Evolutionary conservation across 495 filamentous ascomycete genomes (phyloP).

Genomic region (Astrothelium macrocarpum): DNA sequence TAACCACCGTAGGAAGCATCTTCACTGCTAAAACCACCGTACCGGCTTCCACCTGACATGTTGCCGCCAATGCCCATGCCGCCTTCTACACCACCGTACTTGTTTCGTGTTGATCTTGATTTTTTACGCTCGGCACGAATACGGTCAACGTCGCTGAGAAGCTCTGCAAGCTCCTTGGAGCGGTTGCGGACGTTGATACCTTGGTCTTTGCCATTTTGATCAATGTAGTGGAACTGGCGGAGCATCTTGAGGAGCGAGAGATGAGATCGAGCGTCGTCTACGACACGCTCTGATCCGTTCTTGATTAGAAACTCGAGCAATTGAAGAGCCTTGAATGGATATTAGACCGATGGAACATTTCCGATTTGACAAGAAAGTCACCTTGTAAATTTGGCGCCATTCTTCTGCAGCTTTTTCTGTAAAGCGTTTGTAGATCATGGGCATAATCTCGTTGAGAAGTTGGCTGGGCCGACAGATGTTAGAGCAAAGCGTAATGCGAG

Average conservation of each 20-base stretch:
- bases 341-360: neutral
- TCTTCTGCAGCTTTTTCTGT: constrained; percentile 97
- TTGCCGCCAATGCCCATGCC: constrained; percentile 43
- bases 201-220: constrained; percentile 94
- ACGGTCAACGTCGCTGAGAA: constrained; percentile 85
- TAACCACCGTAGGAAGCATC: constrained; percentile 57
- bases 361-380: constrained; percentile 17
- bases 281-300: constrained; percentile 94
- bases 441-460: constrained; percentile 98
- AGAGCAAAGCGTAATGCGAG: constrained; percentile 7
- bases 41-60: constrained; percentile 43
- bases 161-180: constrained; percentile 87
- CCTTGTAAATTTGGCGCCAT: constrained; percentile 99
- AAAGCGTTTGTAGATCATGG: constrained; percentile 98
- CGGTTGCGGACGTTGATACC: constrained; percentile 96
- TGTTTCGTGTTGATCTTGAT: constrained; percentile 75
- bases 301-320: constrained; percentile 96
- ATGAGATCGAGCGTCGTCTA: constrained; percentile 94
- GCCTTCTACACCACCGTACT: constrained; percentile 90
- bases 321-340: constrained; percentile 57
- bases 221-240: constrained; percentile 96
- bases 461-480: constrained; percentile 47
- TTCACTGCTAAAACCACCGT: constrained; percentile 82
- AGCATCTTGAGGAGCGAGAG: constrained; percentile 95
- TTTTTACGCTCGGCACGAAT: constrained; percentile 94